phyloP scores from a whole-genome alignment of 164 flowering plant genomes.

The Magnolia officinalis region DNA sequence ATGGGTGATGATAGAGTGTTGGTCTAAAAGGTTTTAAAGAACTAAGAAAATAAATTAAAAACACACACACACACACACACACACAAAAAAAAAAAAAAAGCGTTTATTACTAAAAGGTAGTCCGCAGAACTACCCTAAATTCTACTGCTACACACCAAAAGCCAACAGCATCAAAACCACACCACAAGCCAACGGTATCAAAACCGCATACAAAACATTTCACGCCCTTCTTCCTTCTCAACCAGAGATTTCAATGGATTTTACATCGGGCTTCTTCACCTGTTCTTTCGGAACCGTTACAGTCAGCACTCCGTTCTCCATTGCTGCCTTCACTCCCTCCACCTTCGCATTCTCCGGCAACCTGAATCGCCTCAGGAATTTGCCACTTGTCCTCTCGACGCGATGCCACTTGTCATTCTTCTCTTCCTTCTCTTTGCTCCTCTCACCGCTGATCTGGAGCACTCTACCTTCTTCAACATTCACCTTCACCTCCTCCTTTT shows the following conservation, averaged over 20 bases:
- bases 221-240: background rate
- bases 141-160: no score
- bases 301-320: slow-evolving; percentile 37
- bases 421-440: slow-evolving; percentile 30
- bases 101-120: no score
- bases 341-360: slow-evolving; percentile 38
- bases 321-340: slow-evolving; percentile 26
- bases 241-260: slow-evolving; percentile 29
- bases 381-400: slow-evolving; percentile 34
- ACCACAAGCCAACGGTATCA: background rate
- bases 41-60: no score
- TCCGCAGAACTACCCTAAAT: no score
- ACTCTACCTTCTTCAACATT: slow-evolving; percentile 39
- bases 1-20: no score
- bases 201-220: background rate
- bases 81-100: no score
- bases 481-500: slow-evolving; percentile 39
- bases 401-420: slow-evolving; percentile 35
- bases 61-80: no score
- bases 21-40: no score
- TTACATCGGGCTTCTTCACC: slow-evolving; percentile 25
- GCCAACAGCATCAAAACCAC: background rate
- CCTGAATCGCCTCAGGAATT: slow-evolving; percentile 33
- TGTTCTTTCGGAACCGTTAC: slow-evolving; percentile 37
- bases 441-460: slow-evolving; percentile 36